A percentile compares a stretch with the other conserved stretches of the same genome.
Evolutionary conservation across 192 early-diverging fungal species (phyloP).

Genomic region (Allomyces macrogynus): DNA sequence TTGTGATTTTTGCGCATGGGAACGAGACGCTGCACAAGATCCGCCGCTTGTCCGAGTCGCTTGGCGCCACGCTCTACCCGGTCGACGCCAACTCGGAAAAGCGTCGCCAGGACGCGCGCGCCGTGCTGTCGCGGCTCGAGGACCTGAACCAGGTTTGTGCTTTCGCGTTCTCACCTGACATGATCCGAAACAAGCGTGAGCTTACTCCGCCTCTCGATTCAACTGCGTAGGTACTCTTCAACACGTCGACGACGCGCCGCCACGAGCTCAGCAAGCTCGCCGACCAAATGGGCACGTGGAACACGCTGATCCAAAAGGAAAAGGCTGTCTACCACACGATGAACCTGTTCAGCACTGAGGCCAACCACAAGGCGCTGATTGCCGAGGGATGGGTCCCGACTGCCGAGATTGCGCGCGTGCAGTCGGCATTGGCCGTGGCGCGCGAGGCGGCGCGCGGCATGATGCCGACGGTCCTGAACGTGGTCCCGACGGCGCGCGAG

Average conservation of each 20-base stretch:
- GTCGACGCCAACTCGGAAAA: constrained; percentile 66
- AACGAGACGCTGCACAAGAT: constrained; percentile 73
- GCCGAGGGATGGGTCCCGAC: constrained; percentile 97
- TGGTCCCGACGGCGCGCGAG: constrained; percentile 59
- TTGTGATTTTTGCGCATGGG: constrained; percentile 97
- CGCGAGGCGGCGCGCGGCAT: constrained; percentile 74
- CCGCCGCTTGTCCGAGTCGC: constrained; percentile 76
- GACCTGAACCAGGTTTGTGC: constrained; percentile 35
- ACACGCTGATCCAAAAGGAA: constrained; percentile 80
- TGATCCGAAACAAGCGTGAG: too few species aligned
- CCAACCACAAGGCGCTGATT: constrained; percentile 78
- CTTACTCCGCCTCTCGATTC: background rate
- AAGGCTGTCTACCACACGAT: constrained; percentile 93
- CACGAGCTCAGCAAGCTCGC: constrained; percentile 69
- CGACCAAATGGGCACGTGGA: constrained; percentile 73
- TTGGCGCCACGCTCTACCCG: constrained; percentile 86
- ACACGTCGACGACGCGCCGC: constrained; percentile 61
- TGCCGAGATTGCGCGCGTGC: constrained; percentile 57
- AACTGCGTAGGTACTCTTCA: constrained; percentile 47
- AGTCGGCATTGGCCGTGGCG: constrained; percentile 63
- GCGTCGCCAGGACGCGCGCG: constrained; percentile 57
- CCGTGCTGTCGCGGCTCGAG: constrained; percentile 68
- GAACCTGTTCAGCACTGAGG: constrained; percentile 91
- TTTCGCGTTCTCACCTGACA: background rate
- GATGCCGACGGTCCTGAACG: constrained; percentile 70